These are phyloP conservation scores for Russula brevipes DNA, from an alignment of 768 basidiomycete genomes.

Conservation along the genomic window DNA sequence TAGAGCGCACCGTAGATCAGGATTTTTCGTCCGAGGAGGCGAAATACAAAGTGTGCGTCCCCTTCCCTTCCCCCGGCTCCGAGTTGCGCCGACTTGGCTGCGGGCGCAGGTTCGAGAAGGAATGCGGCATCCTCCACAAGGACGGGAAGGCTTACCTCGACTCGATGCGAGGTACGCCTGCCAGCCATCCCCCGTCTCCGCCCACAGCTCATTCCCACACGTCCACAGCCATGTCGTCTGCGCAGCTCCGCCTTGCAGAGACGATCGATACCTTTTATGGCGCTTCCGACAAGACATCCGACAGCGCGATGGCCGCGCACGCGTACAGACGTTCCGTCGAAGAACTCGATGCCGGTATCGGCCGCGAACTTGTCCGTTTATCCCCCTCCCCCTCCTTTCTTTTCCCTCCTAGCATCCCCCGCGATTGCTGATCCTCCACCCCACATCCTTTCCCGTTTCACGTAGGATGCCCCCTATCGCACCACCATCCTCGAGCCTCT, in stretches of 20 bases:
- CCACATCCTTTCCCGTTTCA: not conserved
- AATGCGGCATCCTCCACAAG: conserved; percentile 88
- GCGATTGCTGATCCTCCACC: not conserved
- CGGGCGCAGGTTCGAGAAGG: conserved; percentile 82
- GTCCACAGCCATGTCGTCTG: conserved; percentile 77
- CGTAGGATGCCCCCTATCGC: conserved; percentile 87
- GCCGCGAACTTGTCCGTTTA: conserved; percentile 73
- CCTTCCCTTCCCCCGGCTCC: not conserved
- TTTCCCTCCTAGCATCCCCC: conserved; percentile 2
- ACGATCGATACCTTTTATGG: conserved; percentile 92
- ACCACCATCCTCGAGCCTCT: conserved; percentile 93
- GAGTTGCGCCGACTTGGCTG: not conserved
- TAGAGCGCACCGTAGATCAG: conserved; percentile 90
- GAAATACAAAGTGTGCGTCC: conserved; percentile 78
- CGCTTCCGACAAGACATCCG: conserved; percentile 75
- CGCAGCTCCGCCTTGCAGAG: conserved; percentile 90
- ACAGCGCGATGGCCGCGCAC: conserved; percentile 95
- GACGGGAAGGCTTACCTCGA: conserved; percentile 94
- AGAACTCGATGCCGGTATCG: conserved; percentile 82
- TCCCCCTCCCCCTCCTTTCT: not conserved
- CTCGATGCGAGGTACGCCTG: conserved; percentile 76
- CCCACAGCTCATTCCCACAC: not conserved
- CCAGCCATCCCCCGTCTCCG: not conserved
- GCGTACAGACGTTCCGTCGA: conserved; percentile 95
- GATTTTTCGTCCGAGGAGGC: conserved; percentile 92